These are phyloP conservation scores for Eruca vesicaria DNA, from an alignment of 441 rosid genomes.

Conservation along the genomic window DNA sequence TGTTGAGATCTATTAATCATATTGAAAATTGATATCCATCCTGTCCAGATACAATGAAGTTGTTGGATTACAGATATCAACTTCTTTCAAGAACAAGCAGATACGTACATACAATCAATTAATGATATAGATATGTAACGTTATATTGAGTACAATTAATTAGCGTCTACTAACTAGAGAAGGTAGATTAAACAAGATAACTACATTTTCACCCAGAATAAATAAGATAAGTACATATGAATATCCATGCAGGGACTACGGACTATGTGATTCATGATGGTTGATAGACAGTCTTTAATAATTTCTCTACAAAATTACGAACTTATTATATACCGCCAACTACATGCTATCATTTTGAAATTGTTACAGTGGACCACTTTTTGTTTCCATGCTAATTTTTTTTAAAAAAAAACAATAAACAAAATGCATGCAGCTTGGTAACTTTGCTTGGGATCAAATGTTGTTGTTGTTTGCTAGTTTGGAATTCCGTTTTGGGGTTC, in stretches of 20 bases:
- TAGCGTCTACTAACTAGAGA: no score
- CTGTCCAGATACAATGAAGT: slow-evolving; percentile 29
- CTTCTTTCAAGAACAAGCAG: slow-evolving; percentile 11
- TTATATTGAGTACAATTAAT: no score
- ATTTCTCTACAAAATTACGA: neutral
- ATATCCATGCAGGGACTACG: neutral
- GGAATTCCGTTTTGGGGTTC: neutral
- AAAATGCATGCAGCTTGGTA: neutral
- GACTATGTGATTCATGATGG: neutral
- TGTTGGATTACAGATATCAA: slow-evolving; percentile 20
- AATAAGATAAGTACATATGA: no score
- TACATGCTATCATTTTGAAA: neutral
- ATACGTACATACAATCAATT: slow-evolving; percentile 5
- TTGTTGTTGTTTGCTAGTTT: neutral
- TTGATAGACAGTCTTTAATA: neutral
- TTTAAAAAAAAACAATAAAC: neutral
- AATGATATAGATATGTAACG: neutral
- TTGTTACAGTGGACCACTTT: slow-evolving; percentile 12
- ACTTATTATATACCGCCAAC: neutral
- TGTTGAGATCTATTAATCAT: neutral
- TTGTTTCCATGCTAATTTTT: neutral
- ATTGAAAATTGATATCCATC: neutral
- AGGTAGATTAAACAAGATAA: neutral
- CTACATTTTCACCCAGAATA: no score
- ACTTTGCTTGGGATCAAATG: slow-evolving; percentile 5